phyloP scores from a whole-genome alignment of 1,139 yeast genomes.

The Magnusiomyces sp. region DNA sequence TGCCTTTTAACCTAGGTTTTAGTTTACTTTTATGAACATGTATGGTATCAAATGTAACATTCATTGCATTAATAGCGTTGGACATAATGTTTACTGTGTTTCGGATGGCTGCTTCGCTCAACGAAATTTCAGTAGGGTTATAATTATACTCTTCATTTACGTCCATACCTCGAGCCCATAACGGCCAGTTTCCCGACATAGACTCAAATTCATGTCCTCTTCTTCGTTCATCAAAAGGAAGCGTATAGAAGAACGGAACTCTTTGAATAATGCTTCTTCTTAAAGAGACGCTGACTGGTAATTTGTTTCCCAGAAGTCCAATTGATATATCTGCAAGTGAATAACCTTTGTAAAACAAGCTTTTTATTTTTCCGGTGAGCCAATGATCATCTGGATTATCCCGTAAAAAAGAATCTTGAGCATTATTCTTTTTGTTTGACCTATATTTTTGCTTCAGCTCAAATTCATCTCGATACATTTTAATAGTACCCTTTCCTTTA shows the following conservation, averaged over 20 bases:
- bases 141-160: conserved; percentile 46
- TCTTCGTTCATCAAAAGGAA: conserved; percentile 26
- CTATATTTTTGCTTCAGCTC: too few species aligned
- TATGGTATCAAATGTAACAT: conserved; percentile 1
- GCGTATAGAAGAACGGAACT: conserved; percentile 53
- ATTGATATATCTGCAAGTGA: too few species aligned
- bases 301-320: conserved; percentile 9
- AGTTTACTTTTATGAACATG: neutral
- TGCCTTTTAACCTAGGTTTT: neutral
- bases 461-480: too few species aligned
- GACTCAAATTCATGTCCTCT: conserved; percentile 36
- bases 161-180: conserved; percentile 44
- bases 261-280: conserved; percentile 35
- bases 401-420: neutral
- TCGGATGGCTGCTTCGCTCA: conserved; percentile 33
- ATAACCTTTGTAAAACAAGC: too few species aligned
- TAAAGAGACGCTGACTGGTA: conserved; percentile 11
- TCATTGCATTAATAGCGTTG: conserved; percentile 9
- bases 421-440: neutral
- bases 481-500: neutral
- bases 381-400: neutral
- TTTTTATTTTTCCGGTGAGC: neutral
- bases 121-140: conserved; percentile 34
- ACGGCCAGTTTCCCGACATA: conserved; percentile 28
- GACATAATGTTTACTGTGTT: conserved; percentile 22